Evolutionary conservation across 2,329 filamentous ascomycete genomes (phyloP), one percentile per base, ranked within the genome.

Genomic region (Nigrospora oryzae): DNA sequence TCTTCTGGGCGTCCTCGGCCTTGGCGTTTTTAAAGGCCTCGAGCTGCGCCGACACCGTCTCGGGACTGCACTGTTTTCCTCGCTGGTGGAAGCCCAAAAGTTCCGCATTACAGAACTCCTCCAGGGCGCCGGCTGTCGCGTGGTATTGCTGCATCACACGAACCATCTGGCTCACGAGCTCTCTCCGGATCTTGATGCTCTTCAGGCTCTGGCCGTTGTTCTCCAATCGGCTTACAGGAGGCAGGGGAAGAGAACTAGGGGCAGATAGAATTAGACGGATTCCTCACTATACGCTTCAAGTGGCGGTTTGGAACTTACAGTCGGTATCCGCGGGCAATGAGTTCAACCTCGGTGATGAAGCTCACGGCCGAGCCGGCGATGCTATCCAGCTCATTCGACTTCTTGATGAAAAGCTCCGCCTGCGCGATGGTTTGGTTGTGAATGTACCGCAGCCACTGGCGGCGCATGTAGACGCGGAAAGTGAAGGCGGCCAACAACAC

Each of bases 211-310:
- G 86, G 37, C 81, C 81, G 48, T 82, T 82, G 53, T 94, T 89
- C 61, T 98, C 93, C 31, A 98, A 73, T 38, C 91, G 81, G 53
- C 86, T 94, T 48, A 96, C 85, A n/a, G 93, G 93, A 7, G 93
- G 91, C 33, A 97, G 68, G 19, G 90, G 91, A 14, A 82, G 84
- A 71, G 88, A 95, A 67, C 88, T 94, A 43, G 48, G 46, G 17
- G 32, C 32, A 36, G 31, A 32, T 55, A 46, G 57, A 53, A 46
- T 19, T 30, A 32, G 37, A 19, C 28, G 28, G 28, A 34, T 11
- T 28, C 16, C 13, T 28, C 10, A 16, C 13, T 14, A 11, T 36
- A 13, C 10, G 7, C 30, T 32, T 16, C 15, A 13, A 15, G 36
- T 28, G 13, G n/a, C 16, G n/a, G 33, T n/a, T 28, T 19, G 23